Evolutionary conservation across 192 early-diverging fungal species (phyloP).

Genomic region (Lobosporangium transversale): DNA sequence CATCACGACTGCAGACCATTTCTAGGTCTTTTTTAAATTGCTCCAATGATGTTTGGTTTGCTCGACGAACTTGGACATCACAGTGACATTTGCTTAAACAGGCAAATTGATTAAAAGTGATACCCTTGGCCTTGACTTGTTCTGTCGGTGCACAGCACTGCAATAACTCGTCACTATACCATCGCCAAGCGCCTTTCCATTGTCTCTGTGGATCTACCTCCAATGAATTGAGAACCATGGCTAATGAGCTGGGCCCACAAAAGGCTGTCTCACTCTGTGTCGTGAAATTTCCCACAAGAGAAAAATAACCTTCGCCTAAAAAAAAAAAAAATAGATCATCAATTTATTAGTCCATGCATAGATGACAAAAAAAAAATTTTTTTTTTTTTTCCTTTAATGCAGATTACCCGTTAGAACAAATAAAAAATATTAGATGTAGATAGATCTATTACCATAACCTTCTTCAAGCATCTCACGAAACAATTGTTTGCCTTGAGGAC

Average conservation of each 20-base stretch:
- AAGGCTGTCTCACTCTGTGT: slow-evolving; percentile 90
- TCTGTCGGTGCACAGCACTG: slow-evolving; percentile 75
- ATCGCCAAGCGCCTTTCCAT: slow-evolving; percentile 93
- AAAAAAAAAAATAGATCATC: not conserved
- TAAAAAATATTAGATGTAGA: too few relatives aligned
- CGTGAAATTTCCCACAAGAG: slow-evolving; percentile 88
- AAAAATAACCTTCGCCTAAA: slow-evolving; percentile 83
- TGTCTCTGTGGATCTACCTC: slow-evolving; percentile 86
- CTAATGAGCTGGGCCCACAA: slow-evolving; percentile 90
- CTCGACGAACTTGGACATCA: slow-evolving; percentile 78
- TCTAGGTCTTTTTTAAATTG: slow-evolving; percentile 86
- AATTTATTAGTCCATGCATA: too few relatives aligned
- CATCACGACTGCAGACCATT: slow-evolving; percentile 70
- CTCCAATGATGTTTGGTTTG: slow-evolving; percentile 66
- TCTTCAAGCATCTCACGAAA: slow-evolving; percentile 82
- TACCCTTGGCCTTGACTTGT: slow-evolving; percentile 82
- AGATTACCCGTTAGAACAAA: too few relatives aligned
- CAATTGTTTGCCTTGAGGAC: slow-evolving; percentile 75
- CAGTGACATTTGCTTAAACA: slow-evolving; percentile 93
- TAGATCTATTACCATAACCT: slow-evolving; percentile 73
- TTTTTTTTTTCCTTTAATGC: too few relatives aligned
- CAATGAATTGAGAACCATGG: slow-evolving; percentile 94
- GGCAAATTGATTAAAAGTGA: slow-evolving; percentile 90
- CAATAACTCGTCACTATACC: slow-evolving; percentile 74
- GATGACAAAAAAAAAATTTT: too few relatives aligned